These are phyloP conservation scores for Clathrospora elynae DNA, from an alignment of 2,329 filamentous ascomycete species.

Conservation along the genomic window DNA sequence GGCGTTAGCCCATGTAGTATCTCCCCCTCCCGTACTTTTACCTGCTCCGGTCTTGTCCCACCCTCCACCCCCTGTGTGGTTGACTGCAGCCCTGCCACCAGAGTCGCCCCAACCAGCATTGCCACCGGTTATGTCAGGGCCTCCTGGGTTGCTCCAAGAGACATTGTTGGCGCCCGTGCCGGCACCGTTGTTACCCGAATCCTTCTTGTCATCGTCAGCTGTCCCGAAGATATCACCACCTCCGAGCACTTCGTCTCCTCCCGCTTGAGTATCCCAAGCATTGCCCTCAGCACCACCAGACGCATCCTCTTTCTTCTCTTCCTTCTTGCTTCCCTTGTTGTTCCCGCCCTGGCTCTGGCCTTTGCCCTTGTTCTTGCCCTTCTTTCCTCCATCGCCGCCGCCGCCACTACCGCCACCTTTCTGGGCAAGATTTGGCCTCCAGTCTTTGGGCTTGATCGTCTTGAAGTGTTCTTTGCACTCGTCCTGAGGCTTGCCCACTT, in stretches of 20 bases:
- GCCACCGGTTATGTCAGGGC: neutral
- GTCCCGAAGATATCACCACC: neutral
- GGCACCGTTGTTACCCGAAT: conserved; percentile 2
- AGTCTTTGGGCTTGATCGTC: conserved; percentile 42
- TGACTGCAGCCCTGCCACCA: neutral
- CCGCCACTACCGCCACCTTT: conserved; percentile 22
- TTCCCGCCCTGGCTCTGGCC: conserved; percentile 22
- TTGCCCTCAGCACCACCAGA: neutral
- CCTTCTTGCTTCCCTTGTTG: conserved; percentile 11
- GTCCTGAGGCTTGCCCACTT: conserved; percentile 30
- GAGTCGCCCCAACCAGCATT: neutral
- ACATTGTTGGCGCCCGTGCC: neutral
- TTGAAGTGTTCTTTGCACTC: conserved; percentile 39
- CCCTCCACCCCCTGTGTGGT: neutral
- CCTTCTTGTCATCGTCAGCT: neutral
- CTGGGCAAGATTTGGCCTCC: conserved; percentile 15
- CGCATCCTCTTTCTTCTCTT: conserved; percentile 10
- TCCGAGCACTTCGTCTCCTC: neutral
- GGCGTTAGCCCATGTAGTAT: no score
- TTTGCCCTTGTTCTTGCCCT: conserved; percentile 21
- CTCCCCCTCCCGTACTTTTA: no score
- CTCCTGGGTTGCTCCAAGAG: no score
- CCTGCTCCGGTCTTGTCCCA: conserved; percentile 4
- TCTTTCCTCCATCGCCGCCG: conserved; percentile 13
- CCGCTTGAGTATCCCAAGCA: neutral